Evolutionary conservation across 2,329 filamentous ascomycete species (phyloP).

Genomic region (Alternaria rosae): DNA sequence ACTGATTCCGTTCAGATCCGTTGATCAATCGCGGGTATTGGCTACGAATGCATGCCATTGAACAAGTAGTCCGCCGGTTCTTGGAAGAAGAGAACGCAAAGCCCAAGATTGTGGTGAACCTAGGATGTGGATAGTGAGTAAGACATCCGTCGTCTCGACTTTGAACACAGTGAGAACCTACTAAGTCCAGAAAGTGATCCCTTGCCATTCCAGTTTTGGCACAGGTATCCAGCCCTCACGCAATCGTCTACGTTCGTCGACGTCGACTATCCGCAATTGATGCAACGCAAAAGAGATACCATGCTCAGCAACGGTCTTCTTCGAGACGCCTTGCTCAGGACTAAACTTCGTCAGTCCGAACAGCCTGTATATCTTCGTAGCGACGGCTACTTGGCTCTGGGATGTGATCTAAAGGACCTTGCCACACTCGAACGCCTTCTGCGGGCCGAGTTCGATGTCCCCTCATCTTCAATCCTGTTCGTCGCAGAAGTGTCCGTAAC

Average conservation of each 20-base stretch:
- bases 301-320: conserved; percentile 64
- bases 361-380: conserved; percentile 55
- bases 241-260: conserved; percentile 75
- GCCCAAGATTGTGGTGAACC: conserved; percentile 77
- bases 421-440: conserved; percentile 67
- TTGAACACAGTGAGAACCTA: conserved; percentile 3
- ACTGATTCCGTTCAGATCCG: conserved; percentile 59
- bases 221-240: conserved; percentile 68
- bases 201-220: conserved; percentile 82
- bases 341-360: conserved; percentile 37
- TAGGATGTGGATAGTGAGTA: conserved; percentile 89
- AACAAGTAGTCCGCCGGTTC: conserved; percentile 76
- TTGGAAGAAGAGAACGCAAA: conserved; percentile 65
- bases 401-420: conserved; percentile 79
- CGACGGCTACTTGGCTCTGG: conserved; percentile 77
- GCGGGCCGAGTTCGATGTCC: conserved; percentile 63
- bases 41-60: conserved; percentile 83
- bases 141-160: conserved; percentile 22
- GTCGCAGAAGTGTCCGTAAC: conserved; percentile 90
- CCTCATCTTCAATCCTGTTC: conserved; percentile 73
- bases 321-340: conserved; percentile 44
- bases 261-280: conserved; percentile 83
- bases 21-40: conserved; percentile 91
- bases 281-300: conserved; percentile 74
- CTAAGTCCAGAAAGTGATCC: conserved; percentile 70